These are phyloP conservation scores for Lizonia empirigonia DNA, from an alignment of 2,329 filamentous ascomycete genomes.

Conservation along the genomic window DNA sequence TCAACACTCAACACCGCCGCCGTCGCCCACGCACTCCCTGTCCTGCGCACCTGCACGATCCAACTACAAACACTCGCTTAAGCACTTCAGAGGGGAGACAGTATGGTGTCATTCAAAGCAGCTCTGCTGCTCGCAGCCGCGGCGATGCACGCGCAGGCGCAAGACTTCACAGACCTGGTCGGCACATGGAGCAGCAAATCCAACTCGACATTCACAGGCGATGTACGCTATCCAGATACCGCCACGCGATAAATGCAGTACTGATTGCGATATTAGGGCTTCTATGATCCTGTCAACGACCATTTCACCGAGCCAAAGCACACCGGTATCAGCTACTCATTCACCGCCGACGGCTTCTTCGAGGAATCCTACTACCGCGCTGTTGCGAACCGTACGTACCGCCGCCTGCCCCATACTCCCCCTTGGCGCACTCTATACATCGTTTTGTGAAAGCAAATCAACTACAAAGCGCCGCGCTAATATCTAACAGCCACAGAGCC, in stretches of 20 bases:
- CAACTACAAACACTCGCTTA: constrained; percentile 19
- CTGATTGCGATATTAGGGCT: constrained; percentile 57
- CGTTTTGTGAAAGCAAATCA: background rate
- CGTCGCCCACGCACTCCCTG: constrained; percentile 2
- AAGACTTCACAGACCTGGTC: constrained; percentile 55
- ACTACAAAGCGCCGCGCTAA: constrained; percentile 24
- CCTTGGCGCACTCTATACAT: background rate
- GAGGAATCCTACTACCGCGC: constrained; percentile 74
- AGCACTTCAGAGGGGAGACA: constrained; percentile 18
- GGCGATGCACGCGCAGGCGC: constrained; percentile 43
- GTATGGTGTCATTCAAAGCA: constrained; percentile 37
- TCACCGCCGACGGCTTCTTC: constrained; percentile 69
- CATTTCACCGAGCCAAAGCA: constrained; percentile 67
- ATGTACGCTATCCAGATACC: constrained; percentile 56
- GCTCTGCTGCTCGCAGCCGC: constrained; percentile 44
- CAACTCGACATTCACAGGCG: constrained; percentile 70
- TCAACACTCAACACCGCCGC: constrained; percentile 9
- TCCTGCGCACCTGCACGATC: background rate
- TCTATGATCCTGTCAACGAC: constrained; percentile 72
- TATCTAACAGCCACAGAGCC: constrained; percentile 59
- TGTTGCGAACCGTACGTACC: constrained; percentile 67
- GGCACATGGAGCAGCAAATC: constrained; percentile 77
- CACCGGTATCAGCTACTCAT: constrained; percentile 76
- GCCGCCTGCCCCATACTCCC: background rate
- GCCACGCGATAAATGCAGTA: background rate